These are phyloP conservation scores for Funneliformis geosporum DNA, from an alignment of 192 early-diverging fungal species.

Conservation along the genomic window DNA sequence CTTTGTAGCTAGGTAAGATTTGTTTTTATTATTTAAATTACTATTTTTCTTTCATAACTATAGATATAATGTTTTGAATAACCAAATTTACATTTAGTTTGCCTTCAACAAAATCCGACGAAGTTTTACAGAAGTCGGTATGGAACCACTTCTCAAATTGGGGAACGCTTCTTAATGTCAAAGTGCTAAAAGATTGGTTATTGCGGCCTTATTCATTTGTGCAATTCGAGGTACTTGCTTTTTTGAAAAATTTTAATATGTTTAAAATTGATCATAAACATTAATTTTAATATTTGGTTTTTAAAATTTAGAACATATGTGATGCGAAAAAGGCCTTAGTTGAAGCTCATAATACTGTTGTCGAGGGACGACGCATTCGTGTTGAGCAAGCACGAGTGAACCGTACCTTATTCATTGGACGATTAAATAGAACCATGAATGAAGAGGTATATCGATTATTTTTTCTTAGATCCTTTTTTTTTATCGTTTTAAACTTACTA, in stretches of 20 bases:
- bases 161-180: conserved; percentile 67
- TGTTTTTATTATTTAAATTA: not conserved
- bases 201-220: conserved; percentile 76
- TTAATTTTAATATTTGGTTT: too few relatives aligned
- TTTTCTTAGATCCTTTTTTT: not conserved
- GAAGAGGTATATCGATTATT: conserved; percentile 41
- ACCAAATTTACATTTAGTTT: conserved; percentile 46
- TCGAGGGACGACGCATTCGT: conserved; percentile 70
- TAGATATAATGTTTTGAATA: not conserved
- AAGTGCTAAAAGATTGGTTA: conserved; percentile 75
- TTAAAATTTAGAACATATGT: conserved; percentile 40
- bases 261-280: not conserved
- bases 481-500: not conserved
- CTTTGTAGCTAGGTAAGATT: conserved; percentile 74
- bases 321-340: conserved; percentile 61
- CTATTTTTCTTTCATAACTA: not conserved
- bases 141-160: conserved; percentile 62
- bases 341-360: conserved; percentile 66
- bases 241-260: not conserved
- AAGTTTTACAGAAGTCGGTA: conserved; percentile 55
- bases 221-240: conserved; percentile 61
- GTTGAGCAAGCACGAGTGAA: conserved; percentile 79
- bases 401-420: conserved; percentile 65
- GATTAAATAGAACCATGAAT: conserved; percentile 42
- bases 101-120: conserved; percentile 52